Conservation (phyloP, 768 basidiomycete species). For the Heimioporus sp. region DNA sequence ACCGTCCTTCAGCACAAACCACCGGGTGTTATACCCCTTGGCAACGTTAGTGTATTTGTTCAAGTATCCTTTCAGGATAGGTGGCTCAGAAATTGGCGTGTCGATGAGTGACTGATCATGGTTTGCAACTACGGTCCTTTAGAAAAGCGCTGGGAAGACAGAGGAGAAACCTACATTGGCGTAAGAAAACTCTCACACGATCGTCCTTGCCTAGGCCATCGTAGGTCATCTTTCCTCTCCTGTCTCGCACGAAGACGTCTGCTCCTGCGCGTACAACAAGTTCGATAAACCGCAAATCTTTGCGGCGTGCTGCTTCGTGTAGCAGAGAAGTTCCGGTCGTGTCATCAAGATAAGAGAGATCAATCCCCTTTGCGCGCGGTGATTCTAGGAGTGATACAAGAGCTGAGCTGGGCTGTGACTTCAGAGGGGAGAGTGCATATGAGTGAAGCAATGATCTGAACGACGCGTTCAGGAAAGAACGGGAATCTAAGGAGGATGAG, state of each 20-base stretch:
- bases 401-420: conserved; percentile 38
- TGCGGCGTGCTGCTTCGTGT: conserved; percentile 83
- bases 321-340: conserved; percentile 74
- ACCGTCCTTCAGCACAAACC: conserved; percentile 90
- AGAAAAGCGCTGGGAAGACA: background rate
- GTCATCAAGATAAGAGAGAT: conserved; percentile 80
- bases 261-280: conserved; percentile 84
- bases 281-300: conserved; percentile 79
- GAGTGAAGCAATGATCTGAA: conserved; percentile 71
- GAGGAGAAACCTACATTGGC: conserved; percentile 62
- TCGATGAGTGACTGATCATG: conserved; percentile 72
- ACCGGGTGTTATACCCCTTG: conserved; percentile 83
- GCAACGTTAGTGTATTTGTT: conserved; percentile 95
- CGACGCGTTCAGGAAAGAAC: conserved; percentile 69
- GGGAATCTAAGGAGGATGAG: conserved; percentile 56
- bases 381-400: conserved; percentile 62
- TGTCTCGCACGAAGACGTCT: conserved; percentile 84
- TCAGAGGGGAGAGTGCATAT: conserved; percentile 63
- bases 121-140: conserved; percentile 58
- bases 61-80: conserved; percentile 70
- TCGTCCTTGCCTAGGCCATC: conserved; percentile 79
- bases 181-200: conserved; percentile 74
- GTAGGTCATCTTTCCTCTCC: conserved; percentile 64
- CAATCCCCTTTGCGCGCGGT: conserved; percentile 66
- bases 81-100: conserved; percentile 48